phyloP scores from a whole-genome alignment of 768 basidiomycete genomes.

The Podaxis sp. region DNA sequence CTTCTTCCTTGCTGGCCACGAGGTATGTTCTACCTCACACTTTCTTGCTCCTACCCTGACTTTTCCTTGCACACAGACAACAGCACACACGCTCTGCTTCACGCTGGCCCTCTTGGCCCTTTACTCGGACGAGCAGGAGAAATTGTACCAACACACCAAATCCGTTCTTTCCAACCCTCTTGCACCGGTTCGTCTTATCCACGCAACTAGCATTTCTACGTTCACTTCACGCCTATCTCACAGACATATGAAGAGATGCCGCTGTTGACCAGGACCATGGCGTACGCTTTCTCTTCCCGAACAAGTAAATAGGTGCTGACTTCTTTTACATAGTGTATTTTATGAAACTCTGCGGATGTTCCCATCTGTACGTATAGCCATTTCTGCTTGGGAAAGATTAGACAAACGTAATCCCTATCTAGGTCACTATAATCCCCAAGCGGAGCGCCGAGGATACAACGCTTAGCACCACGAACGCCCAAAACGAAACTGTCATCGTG shows the following conservation, averaged over 20 bases:
- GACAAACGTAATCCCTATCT: neutral
- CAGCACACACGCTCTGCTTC: conserved; percentile 38
- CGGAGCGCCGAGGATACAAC: conserved; percentile 17
- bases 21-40: conserved; percentile 29
- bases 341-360: conserved; percentile 44
- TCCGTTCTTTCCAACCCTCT: conserved; percentile 24
- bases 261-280: conserved; percentile 28
- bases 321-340: conserved; percentile 29
- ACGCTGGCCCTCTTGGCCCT: conserved; percentile 41
- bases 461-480: conserved; percentile 3
- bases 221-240: neutral
- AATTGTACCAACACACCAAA: conserved; percentile 35
- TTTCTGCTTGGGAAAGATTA: too few relatives aligned
- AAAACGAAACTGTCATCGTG: conserved; percentile 12
- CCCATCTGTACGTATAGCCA: conserved; percentile 27
- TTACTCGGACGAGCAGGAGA: conserved; percentile 44
- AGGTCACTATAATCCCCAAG: conserved; percentile 16
- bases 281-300: conserved; percentile 20
- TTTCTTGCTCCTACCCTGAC: neutral
- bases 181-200: neutral
- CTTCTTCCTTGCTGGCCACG: conserved; percentile 57
- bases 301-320: neutral
- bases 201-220: neutral
- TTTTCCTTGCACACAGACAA: conserved; percentile 25
- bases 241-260: conserved; percentile 33